A percentile compares a stretch with the other conserved stretches of the same genome.
Conservation (phyloP, 129 eudicot genomes). For the Chrysanthemum lavandulifolium region DNA sequence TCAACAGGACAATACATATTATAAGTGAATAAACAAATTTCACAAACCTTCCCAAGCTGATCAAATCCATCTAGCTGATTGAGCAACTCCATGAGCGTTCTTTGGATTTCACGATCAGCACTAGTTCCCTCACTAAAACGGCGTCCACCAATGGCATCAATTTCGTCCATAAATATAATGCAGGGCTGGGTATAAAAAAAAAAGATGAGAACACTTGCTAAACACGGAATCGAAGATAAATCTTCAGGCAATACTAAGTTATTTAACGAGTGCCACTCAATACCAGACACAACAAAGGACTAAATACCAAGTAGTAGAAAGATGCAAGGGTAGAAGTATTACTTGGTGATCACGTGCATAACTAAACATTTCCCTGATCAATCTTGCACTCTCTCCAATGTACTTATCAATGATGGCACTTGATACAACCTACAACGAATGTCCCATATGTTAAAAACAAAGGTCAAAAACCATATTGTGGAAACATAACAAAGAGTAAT, state of each 20-base stretch:
- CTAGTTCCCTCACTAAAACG: slow-evolving; percentile 99
- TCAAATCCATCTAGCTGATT: slow-evolving; percentile 98
- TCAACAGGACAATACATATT: background rate
- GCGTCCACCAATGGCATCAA: slow-evolving; percentile 97
- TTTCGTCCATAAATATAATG: slow-evolving; percentile 94
- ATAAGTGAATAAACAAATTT: background rate
- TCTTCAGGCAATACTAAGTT: background rate
- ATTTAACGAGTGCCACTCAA: background rate
- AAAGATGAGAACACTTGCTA: background rate
- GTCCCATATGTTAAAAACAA: slow-evolving; percentile 1
- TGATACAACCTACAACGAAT: slow-evolving; percentile 71
- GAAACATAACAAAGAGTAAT: background rate
- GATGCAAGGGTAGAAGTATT: slow-evolving; percentile 28
- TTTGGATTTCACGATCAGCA: slow-evolving; percentile 98
- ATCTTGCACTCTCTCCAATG: slow-evolving; percentile 97
- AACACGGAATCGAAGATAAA: background rate
- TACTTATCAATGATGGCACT: slow-evolving; percentile 97
- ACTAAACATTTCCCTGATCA: slow-evolving; percentile 94
- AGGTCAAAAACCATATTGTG: background rate
- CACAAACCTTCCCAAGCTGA: slow-evolving; percentile 89
- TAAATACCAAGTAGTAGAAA: background rate
- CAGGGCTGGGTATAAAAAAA: slow-evolving; percentile 56
- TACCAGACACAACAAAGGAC: background rate
- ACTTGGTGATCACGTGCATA: slow-evolving; percentile 99
- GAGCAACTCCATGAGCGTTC: slow-evolving; percentile 96